phyloP scores from a whole-genome alignment of 208 protist species.

The Leptomonas seymouri region DNA sequence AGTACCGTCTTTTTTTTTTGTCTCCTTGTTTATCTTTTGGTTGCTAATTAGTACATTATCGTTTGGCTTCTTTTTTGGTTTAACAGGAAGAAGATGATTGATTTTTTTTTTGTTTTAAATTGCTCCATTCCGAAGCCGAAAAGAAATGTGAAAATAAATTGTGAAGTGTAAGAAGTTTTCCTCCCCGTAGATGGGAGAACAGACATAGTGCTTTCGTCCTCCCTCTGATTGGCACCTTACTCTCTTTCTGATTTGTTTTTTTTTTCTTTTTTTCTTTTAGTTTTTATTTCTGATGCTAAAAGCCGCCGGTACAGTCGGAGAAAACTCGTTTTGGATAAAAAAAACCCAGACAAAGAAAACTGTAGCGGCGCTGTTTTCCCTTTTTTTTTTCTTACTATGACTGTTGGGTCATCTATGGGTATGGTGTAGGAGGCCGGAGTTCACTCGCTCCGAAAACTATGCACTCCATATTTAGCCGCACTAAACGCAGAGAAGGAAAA shows the following conservation, averaged over 20 bases:
- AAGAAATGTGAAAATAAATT: background rate
- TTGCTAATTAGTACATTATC: background rate
- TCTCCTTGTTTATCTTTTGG: background rate
- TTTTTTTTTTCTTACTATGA: too few species aligned
- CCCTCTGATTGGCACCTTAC: background rate
- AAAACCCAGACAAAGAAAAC: too few species aligned
- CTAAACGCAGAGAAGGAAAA: too few species aligned
- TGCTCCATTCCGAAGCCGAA: background rate
- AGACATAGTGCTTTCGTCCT: background rate
- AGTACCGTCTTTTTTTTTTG: conserved; percentile 9
- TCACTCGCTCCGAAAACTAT: too few species aligned
- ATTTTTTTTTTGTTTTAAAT: conserved; percentile 1
- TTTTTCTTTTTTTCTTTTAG: background rate
- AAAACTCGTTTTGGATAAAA: too few species aligned
- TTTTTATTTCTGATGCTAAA: too few species aligned
- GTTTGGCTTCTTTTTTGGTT: background rate
- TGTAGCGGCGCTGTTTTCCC: too few species aligned
- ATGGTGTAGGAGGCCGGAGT: too few species aligned
- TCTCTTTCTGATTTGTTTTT: background rate
- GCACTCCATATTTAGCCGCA: too few species aligned
- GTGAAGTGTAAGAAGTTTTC: background rate
- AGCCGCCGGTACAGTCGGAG: too few species aligned
- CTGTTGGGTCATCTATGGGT: too few species aligned
- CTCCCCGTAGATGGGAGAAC: too few species aligned
- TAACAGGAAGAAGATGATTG: background rate